These are phyloP conservation scores for Boletellus sp. DNA, from an alignment of 768 basidiomycete genomes.

Conservation along the genomic window DNA sequence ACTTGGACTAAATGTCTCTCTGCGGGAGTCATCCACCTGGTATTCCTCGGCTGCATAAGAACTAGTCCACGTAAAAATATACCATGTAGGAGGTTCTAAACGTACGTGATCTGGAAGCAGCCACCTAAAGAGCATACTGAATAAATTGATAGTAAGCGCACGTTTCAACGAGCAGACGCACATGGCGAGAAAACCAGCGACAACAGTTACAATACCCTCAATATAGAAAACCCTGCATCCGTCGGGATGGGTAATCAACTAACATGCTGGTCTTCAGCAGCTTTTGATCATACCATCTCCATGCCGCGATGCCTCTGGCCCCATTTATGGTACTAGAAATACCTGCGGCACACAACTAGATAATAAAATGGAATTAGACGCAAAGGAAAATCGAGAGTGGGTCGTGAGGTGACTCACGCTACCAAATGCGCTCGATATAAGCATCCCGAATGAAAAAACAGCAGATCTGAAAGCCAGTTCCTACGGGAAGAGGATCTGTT, in stretches of 20 bases:
- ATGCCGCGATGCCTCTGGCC: constrained; percentile 58
- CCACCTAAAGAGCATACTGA: constrained; percentile 39
- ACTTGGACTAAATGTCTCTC: constrained; percentile 60
- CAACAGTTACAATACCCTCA: constrained; percentile 63
- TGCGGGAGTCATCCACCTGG: constrained; percentile 49
- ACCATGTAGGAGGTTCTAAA: neutral
- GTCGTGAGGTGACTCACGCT: constrained; percentile 37
- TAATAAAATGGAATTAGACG: neutral
- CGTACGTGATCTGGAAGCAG: constrained; percentile 59
- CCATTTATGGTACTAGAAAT: constrained; percentile 70
- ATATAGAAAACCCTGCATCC: constrained; percentile 63
- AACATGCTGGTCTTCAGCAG: neutral
- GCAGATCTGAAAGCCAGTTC: constrained; percentile 64
- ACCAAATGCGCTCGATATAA: constrained; percentile 66
- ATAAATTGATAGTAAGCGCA: neutral
- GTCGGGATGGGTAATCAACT: neutral
- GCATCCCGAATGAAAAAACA: constrained; percentile 53
- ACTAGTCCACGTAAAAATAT: neutral
- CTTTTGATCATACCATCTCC: constrained; percentile 52
- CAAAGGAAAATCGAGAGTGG: too few species aligned
- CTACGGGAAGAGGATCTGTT: constrained; percentile 24
- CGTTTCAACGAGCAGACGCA: constrained; percentile 19
- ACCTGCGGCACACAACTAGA: constrained; percentile 66
- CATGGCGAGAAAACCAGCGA: constrained; percentile 54
- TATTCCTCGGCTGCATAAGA: constrained; percentile 52